These are phyloP conservation scores for Incumbomyces delicatus DNA, from an alignment of 2,329 filamentous ascomycete genomes.

Conservation along the genomic window DNA sequence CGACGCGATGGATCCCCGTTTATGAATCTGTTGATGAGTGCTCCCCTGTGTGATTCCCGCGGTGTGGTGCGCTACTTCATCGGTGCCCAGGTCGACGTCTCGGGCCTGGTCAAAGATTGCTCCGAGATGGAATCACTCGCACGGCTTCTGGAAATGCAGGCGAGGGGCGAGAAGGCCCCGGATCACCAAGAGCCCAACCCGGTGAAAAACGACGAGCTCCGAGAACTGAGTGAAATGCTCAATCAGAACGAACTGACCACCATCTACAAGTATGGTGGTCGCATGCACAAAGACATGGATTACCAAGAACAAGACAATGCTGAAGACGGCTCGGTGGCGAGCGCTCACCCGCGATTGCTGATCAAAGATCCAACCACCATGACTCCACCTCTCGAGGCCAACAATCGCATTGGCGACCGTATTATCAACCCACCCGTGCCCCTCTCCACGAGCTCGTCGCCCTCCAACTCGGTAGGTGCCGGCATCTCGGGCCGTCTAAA, in stretches of 20 bases:
- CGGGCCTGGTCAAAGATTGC: conserved; percentile 56
- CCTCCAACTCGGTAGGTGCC: background rate
- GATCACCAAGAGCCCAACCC: conserved; percentile 17
- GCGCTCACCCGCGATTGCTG: conserved; percentile 36
- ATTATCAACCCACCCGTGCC: background rate
- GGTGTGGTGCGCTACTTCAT: conserved; percentile 60
- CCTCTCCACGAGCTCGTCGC: background rate
- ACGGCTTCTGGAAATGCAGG: conserved; percentile 32
- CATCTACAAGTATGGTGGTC: conserved; percentile 53
- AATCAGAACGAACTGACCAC: conserved; percentile 57
- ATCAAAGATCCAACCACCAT: conserved; percentile 35
- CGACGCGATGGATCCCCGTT: conserved; percentile 67
- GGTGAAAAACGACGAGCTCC: conserved; percentile 51
- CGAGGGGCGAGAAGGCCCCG: conserved; percentile 23
- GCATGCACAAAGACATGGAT: conserved; percentile 49
- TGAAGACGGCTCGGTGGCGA: conserved; percentile 8
- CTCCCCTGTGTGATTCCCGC: conserved; percentile 58
- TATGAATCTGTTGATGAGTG: conserved; percentile 67
- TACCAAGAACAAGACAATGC: conserved; percentile 26
- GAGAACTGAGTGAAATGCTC: conserved; percentile 59
- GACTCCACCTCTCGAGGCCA: conserved; percentile 16
- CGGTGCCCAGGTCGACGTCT: conserved; percentile 63
- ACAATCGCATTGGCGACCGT: background rate
- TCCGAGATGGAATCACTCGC: conserved; percentile 55
- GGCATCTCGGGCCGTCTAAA: conserved; percentile 32